Evolutionary conservation across 768 basidiomycete species (phyloP), one percentile per base, ranked within the genome.

Genomic region (Amanita fuliginea): DNA sequence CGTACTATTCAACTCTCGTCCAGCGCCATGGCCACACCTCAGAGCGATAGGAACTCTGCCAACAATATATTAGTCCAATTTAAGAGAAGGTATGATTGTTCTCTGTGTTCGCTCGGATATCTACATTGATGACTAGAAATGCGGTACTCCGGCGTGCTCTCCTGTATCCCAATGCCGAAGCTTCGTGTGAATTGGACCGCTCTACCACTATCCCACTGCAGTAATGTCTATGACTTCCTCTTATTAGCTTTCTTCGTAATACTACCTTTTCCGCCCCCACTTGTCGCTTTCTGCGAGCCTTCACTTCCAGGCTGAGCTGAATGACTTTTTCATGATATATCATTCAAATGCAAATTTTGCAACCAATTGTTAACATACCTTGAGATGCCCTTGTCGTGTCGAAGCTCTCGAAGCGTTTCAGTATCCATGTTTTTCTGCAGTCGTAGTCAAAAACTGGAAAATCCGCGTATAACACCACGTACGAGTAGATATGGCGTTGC

Each of bases 401-500:
- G 77, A 52, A 86, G 69, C 43, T 83, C 83, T 54, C 82, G 74
- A 53, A 85, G 60, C 7, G 75, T 64, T 57, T 82, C 80, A 1
- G 83, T 83, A 56, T 88, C 86, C 67, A 89, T 61, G 49, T 82
- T 83, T 73, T 85, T 84, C 86, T 89, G 53, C 9, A 33, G 37
- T n/a, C 21, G 16, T 11, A n/a, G 35, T 54, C 9, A 54, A 51
- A 46, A 34, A 50, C 57, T 54, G 37, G 45, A 40, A 3, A 26
- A 6, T 24, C 26, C 10, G 19, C 6, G 40, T 22, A 13, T 3
- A 24, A 7, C 7, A 16, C 14, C 4, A 53, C 69, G 42, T 58
- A 87, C 87, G 74, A 83, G 83, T 47, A 90, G 63, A 59, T 84
- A 87, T 3, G 86, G 87, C 76, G 78, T 81, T 19, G 72, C 76